Conservation (phyloP, 352 stramenopile species). For the Chrysophaeum taylorii region DNA sequence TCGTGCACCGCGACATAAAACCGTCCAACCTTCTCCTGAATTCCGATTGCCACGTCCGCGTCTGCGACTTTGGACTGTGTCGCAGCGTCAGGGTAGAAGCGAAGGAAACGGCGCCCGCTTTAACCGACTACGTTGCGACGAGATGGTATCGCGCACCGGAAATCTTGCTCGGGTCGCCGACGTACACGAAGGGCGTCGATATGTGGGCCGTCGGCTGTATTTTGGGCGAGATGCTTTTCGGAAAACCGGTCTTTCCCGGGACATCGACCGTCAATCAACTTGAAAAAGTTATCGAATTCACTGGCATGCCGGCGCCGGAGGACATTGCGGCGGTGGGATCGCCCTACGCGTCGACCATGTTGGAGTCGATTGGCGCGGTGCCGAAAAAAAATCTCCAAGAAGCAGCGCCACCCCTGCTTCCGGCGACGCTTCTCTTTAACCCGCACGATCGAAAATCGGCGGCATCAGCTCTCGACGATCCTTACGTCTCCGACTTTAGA, state of each 20-base stretch:
- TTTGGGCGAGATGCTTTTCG: conserved; percentile 79
- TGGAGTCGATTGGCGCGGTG: conserved; percentile 68
- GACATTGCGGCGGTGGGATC: conserved; percentile 81
- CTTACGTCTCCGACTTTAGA: conserved; percentile 86
- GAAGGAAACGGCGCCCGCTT: conserved; percentile 50
- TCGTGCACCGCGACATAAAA: conserved; percentile 92
- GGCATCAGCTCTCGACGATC: conserved; percentile 71
- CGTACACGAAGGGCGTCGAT: conserved; percentile 81
- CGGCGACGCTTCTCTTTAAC: conserved; percentile 81
- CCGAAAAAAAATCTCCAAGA: too few relatives aligned
- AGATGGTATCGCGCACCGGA: conserved; percentile 88
- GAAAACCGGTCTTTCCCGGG: conserved; percentile 78
- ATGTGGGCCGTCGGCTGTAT: conserved; percentile 87
- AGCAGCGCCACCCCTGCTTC: conserved; percentile 61
- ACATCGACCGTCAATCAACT: conserved; percentile 91
- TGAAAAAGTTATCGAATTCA: conserved; percentile 87
- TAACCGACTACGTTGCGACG: conserved; percentile 91
- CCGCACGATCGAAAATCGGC: conserved; percentile 71
- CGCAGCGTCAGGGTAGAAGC: conserved; percentile 73
- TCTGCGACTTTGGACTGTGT: conserved; percentile 91
- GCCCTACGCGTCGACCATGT: conserved; percentile 78
- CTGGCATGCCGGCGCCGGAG: conserved; percentile 64
- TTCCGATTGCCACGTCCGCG: conserved; percentile 80
- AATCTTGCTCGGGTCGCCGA: conserved; percentile 79
- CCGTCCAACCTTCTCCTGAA: conserved; percentile 89